Percentiles rank a stretch among this genome's conserved stretches.
These are phyloP conservation scores for Magnolia officinalis DNA, from an alignment of 164 flowering plant species.

Conservation along the genomic window DNA sequence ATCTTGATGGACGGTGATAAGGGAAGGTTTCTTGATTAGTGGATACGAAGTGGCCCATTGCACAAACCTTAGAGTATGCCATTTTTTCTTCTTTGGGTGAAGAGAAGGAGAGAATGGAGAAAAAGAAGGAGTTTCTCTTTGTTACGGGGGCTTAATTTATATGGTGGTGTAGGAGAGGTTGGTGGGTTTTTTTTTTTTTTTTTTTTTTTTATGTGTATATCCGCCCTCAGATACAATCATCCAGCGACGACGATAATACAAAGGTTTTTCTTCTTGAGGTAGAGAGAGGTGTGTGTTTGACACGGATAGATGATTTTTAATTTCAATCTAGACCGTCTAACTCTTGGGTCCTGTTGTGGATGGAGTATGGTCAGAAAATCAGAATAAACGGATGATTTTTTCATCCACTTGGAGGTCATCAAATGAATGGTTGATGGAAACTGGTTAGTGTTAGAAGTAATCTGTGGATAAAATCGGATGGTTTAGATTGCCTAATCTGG, in stretches of 20 bases:
- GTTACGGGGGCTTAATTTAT: background rate
- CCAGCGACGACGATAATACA: constrained; percentile 14
- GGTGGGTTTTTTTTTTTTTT: background rate
- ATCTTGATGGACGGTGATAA: background rate
- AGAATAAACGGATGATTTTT: too few species aligned
- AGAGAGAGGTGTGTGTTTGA: too few species aligned
- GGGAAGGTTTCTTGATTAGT: constrained; percentile 3
- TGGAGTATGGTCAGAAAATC: too few species aligned
- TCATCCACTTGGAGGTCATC: too few species aligned
- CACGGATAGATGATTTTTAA: too few species aligned
- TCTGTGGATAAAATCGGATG: too few species aligned
- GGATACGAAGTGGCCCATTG: background rate
- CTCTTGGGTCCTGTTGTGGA: too few species aligned
- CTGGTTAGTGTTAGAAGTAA: too few species aligned
- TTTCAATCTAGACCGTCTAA: too few species aligned
- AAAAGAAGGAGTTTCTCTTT: background rate
- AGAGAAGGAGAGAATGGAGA: background rate
- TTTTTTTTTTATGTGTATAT: constrained; percentile 4
- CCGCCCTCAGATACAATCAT: constrained; percentile 7
- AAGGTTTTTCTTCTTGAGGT: background rate
- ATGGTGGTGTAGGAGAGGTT: background rate
- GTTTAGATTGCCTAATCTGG: too few species aligned
- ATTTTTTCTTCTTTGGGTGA: background rate
- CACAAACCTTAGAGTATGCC: constrained; percentile 4
- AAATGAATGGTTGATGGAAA: too few species aligned